Evolutionary conservation across 306 rosid genomes (phyloP).

Genomic region (Canavalia ensiformis): DNA sequence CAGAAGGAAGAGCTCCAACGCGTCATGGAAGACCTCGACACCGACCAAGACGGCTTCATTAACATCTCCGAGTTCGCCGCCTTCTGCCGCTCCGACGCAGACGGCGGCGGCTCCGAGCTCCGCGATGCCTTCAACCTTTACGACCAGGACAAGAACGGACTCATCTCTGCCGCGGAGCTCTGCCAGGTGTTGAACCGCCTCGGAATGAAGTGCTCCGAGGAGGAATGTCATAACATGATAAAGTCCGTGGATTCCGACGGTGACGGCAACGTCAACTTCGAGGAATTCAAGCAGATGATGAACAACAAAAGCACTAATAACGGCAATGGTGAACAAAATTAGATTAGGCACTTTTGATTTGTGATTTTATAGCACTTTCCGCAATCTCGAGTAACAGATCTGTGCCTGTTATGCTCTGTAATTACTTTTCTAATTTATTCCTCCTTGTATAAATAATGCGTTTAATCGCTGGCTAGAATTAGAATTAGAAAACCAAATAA

Average conservation of each 20-base stretch:
- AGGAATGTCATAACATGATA: slow-evolving; percentile 81
- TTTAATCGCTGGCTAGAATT: background rate
- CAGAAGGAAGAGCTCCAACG: slow-evolving; percentile 57
- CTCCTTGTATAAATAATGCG: slow-evolving; percentile 13
- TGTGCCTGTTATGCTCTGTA: background rate
- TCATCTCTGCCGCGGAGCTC: slow-evolving; percentile 77
- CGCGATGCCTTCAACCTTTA: slow-evolving; percentile 85
- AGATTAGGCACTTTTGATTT: slow-evolving; percentile 28
- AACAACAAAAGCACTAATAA: slow-evolving; percentile 36
- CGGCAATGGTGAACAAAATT: slow-evolving; percentile 26
- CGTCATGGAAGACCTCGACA: slow-evolving; percentile 87
- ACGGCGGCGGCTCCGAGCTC: slow-evolving; percentile 69
- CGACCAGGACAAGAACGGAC: slow-evolving; percentile 86
- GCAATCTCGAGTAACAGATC: slow-evolving; percentile 39
- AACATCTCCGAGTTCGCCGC: slow-evolving; percentile 74
- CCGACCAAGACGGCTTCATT: slow-evolving; percentile 81
- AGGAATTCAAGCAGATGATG: slow-evolving; percentile 91
- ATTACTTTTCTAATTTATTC: slow-evolving; percentile 7
- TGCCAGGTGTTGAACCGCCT: slow-evolving; percentile 75
- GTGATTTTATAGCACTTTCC: background rate
- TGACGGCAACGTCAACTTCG: slow-evolving; percentile 85
- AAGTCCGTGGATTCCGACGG: slow-evolving; percentile 82
- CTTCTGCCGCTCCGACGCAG: slow-evolving; percentile 66
- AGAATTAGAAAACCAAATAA: slow-evolving; percentile 1
- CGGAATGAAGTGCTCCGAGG: slow-evolving; percentile 67